Percentiles rank a stretch among this genome's conserved stretches.
Conservation (phyloP, 208 protist species). For the Trypanosomatidae sp. region DNA sequence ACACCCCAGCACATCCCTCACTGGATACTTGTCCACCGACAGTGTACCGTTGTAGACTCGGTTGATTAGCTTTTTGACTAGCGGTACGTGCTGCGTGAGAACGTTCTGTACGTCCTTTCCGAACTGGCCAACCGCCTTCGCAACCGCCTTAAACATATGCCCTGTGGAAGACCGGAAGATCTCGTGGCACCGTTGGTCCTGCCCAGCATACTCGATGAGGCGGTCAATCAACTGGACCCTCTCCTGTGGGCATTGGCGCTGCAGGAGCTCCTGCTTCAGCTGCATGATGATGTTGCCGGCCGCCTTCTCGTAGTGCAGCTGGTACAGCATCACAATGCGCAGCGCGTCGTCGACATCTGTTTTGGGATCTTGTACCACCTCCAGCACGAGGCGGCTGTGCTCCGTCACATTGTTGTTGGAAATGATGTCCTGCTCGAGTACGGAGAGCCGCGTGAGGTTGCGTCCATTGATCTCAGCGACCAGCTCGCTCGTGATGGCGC, state of each 20-base stretch:
- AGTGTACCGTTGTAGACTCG: constrained; percentile 82
- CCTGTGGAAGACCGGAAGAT: constrained; percentile 74
- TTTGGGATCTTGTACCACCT: constrained; percentile 81
- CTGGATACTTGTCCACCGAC: constrained; percentile 63
- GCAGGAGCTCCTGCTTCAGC: constrained; percentile 61
- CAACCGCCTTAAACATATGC: constrained; percentile 75
- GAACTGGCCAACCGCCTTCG: constrained; percentile 78
- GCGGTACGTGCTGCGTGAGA: constrained; percentile 96
- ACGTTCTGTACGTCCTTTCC: constrained; percentile 95
- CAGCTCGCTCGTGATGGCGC: constrained; percentile 75
- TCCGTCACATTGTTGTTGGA: constrained; percentile 69
- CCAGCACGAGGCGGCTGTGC: constrained; percentile 74
- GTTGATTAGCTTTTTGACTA: constrained; percentile 90
- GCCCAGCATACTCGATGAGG: constrained; percentile 65
- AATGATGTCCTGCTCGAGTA: constrained; percentile 89
- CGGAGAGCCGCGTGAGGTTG: constrained; percentile 76
- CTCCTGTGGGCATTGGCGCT: constrained; percentile 56
- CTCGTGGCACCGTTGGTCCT: constrained; percentile 68
- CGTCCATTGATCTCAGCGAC: constrained; percentile 81
- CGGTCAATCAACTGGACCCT: constrained; percentile 74
- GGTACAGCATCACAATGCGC: constrained; percentile 79
- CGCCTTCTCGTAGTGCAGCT: constrained; percentile 75
- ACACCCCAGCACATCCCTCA: constrained; percentile 55
- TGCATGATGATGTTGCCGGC: constrained; percentile 65
- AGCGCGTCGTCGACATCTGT: constrained; percentile 84